Percentiles rank a stretch among this genome's conserved stretches.
These are phyloP conservation scores for Rubroboletus satanas DNA, from an alignment of 768 basidiomycete genomes.

Conservation along the genomic window DNA sequence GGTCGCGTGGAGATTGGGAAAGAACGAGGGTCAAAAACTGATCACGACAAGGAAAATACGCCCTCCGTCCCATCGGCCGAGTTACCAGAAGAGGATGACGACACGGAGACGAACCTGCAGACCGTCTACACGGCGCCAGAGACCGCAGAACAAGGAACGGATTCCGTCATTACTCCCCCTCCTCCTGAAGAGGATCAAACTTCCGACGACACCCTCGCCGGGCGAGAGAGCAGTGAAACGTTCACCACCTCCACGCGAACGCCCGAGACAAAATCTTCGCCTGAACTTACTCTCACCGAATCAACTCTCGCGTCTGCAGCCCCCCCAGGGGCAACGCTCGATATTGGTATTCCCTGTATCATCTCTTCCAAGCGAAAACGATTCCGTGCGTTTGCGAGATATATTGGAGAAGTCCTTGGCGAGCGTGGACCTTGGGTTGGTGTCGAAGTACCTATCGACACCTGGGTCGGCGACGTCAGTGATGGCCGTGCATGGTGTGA, in stretches of 20 bases:
- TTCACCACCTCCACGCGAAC: conserved; percentile 21
- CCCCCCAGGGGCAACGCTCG: conserved; percentile 61
- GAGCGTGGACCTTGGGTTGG: conserved; percentile 87
- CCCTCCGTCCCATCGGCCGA: conserved; percentile 28
- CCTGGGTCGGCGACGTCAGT: conserved; percentile 47
- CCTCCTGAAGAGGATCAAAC: conserved; percentile 12
- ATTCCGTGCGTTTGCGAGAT: conserved; percentile 83
- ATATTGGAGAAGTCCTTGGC: conserved; percentile 83
- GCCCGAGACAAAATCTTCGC: conserved; percentile 17
- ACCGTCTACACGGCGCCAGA: conserved; percentile 24
- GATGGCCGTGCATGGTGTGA: conserved; percentile 84
- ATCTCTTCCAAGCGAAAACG: conserved; percentile 78
- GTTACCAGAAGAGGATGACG: conserved; percentile 36
- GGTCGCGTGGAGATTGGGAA: conserved; percentile 18
- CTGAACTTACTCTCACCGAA: conserved; percentile 19
- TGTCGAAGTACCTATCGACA: conserved; percentile 74
- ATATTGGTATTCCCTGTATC: conserved; percentile 88
- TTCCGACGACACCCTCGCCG: conserved; percentile 20
- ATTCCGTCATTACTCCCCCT: conserved; percentile 10
- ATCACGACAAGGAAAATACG: conserved; percentile 16
- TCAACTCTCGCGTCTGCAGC: conserved; percentile 22
- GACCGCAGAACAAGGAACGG: conserved; percentile 1
- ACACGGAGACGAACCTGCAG: conserved; percentile 26
- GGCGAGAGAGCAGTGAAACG: conserved; percentile 26
- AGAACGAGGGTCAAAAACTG: conserved; percentile 38